These are phyloP conservation scores for Tylopilus intermedius DNA, from an alignment of 768 basidiomycete genomes.

Conservation along the genomic window DNA sequence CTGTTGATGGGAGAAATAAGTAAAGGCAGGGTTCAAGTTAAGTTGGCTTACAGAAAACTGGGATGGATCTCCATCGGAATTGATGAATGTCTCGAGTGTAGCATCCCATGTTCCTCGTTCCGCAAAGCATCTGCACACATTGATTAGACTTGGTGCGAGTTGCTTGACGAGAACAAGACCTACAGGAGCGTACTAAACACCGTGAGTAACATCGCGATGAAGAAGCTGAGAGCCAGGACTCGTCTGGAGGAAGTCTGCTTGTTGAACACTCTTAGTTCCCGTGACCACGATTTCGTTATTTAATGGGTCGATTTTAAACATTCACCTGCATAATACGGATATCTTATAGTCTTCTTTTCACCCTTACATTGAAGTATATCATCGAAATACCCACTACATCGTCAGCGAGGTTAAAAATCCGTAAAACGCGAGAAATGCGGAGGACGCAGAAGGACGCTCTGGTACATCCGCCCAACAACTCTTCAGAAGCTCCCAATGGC, in stretches of 20 bases:
- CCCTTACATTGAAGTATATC: background rate
- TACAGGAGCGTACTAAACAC: slow-evolving; percentile 84
- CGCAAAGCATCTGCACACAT: slow-evolving; percentile 64
- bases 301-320: background rate
- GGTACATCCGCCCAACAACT: slow-evolving; percentile 8
- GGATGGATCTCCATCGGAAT: slow-evolving; percentile 77
- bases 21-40: background rate
- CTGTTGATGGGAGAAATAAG: slow-evolving; percentile 25
- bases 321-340: background rate
- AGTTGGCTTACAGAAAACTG: slow-evolving; percentile 59
- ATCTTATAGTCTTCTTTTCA: too few species aligned
- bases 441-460: slow-evolving; percentile 10
- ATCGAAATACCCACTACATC: background rate
- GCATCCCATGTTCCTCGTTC: slow-evolving; percentile 90
- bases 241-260: slow-evolving; percentile 11
- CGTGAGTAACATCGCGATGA: slow-evolving; percentile 81
- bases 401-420: slow-evolving; percentile 3
- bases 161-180: slow-evolving; percentile 21
- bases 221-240: slow-evolving; percentile 84
- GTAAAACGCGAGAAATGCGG: slow-evolving; percentile 11
- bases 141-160: background rate
- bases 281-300: background rate
- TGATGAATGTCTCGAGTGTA: slow-evolving; percentile 72
- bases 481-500: slow-evolving; percentile 10
- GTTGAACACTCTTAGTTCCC: slow-evolving; percentile 4